Conservation (phyloP, 164 flowering plant genomes). For the Umbellularia californica region DNA sequence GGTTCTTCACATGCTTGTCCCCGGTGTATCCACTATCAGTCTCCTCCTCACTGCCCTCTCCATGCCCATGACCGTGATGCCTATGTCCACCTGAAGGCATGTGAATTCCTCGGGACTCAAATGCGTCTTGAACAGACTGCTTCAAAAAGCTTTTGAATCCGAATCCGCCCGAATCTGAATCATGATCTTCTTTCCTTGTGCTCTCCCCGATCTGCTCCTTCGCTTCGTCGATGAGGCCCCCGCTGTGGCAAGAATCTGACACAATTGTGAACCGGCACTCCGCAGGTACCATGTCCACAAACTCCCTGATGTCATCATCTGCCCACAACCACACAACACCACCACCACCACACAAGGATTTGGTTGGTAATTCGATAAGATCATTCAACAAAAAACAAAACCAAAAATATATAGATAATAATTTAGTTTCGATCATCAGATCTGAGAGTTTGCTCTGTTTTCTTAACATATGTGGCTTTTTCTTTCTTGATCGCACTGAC, state of each 20-base stretch:
- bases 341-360: background rate
- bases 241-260: constrained; percentile 96
- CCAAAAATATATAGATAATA: no score
- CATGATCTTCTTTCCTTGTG: constrained; percentile 27
- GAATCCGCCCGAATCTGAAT: constrained; percentile 30
- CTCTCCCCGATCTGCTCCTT: constrained; percentile 96
- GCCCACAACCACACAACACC: constrained; percentile 6
- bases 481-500: no score
- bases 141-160: constrained; percentile 62
- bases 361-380: no score
- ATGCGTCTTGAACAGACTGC: constrained; percentile 41
- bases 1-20: constrained; percentile 37
- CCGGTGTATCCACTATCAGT: constrained; percentile 21
- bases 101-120: constrained; percentile 76
- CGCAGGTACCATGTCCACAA: constrained; percentile 60
- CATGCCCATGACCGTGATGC: constrained; percentile 7
- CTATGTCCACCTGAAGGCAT: constrained; percentile 29
- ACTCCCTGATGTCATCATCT: constrained; percentile 93
- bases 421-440: no score
- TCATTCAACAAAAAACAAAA: no score
- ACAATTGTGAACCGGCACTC: constrained; percentile 74
- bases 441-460: no score
- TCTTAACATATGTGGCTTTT: no score
- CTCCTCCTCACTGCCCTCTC: constrained; percentile 20
- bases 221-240: constrained; percentile 76